phyloP scores from a whole-genome alignment of 805 yeast genomes.

The Candida nemodendra region DNA sequence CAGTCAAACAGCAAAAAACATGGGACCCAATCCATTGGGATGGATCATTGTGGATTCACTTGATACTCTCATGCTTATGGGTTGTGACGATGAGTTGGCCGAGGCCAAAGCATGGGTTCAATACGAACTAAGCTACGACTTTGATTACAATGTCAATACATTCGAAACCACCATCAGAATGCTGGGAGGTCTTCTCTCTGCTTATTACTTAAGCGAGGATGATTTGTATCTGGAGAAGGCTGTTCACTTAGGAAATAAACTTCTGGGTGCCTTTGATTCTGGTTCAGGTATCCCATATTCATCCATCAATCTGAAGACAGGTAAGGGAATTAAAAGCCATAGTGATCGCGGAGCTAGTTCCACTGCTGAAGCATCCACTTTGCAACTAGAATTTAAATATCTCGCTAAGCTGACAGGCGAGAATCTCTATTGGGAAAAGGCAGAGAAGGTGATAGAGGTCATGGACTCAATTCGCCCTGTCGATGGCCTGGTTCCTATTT shows the following conservation, averaged over 20 bases:
- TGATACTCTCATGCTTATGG: conserved; percentile 82
- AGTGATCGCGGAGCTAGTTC: conserved; percentile 77
- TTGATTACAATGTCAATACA: conserved; percentile 73
- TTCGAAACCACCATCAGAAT: conserved; percentile 94
- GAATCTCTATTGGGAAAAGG: conserved; percentile 70
- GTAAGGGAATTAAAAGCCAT: conserved; percentile 58
- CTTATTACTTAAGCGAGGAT: conserved; percentile 67
- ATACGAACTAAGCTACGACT: conserved; percentile 63
- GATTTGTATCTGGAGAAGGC: conserved; percentile 77
- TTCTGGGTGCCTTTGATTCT: conserved; percentile 67
- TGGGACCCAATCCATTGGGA: conserved; percentile 82
- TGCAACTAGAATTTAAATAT: conserved; percentile 86
- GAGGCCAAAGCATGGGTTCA: conserved; percentile 75
- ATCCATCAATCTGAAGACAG: conserved; percentile 67
- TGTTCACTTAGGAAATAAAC: conserved; percentile 68
- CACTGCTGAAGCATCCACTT: conserved; percentile 85
- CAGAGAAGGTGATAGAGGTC: conserved; percentile 68
- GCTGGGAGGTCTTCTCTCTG: conserved; percentile 90
- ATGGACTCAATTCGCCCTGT: conserved; percentile 62
- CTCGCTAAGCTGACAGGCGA: conserved; percentile 80
- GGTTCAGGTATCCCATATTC: conserved; percentile 74
- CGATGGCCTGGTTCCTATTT: conserved; percentile 84
- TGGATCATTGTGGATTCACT: conserved; percentile 91
- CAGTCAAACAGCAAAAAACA: conserved; percentile 59
- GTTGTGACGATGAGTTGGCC: conserved; percentile 55